Evolutionary conservation across 192 early-diverging fungal genomes (phyloP).

Genomic region (Mortierella claussenii): DNA sequence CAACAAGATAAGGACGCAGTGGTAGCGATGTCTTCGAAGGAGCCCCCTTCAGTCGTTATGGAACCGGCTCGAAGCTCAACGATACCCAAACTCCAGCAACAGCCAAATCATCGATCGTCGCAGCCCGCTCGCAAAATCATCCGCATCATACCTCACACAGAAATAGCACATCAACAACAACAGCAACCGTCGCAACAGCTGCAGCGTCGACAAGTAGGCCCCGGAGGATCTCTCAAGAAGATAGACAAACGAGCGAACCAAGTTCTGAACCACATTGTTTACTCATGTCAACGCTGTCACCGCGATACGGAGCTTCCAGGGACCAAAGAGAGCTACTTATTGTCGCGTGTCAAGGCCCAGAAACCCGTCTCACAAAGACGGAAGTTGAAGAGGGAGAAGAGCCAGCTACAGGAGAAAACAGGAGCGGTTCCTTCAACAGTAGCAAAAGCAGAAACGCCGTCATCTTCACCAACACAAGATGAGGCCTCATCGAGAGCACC

Average conservation of each 20-base stretch:
- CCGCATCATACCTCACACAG: conserved; percentile 19
- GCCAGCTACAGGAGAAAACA: not conserved
- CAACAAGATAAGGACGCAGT: not conserved
- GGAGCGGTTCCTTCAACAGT: not conserved
- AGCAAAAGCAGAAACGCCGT: not conserved
- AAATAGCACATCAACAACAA: conserved; percentile 17
- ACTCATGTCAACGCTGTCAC: conserved; percentile 50
- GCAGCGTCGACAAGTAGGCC: not conserved
- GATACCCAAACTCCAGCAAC: not conserved
- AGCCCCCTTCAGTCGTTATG: not conserved
- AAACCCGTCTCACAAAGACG: conserved; percentile 26
- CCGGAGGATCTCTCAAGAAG: conserved; percentile 13
- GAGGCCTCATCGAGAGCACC: not conserved
- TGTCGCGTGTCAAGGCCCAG: conserved; percentile 13
- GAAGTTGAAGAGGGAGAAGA: conserved; percentile 3
- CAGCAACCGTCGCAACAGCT: conserved; percentile 22
- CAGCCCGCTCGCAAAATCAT: conserved; percentile 23
- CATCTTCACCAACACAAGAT: not conserved
- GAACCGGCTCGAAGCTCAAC: no score
- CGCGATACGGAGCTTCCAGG: conserved; percentile 46
- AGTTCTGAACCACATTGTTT: conserved; percentile 46
- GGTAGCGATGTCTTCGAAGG: not conserved
- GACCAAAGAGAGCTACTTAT: conserved; percentile 30
- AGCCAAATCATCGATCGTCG: not conserved
- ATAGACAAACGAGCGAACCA: conserved; percentile 21